Base-by-base conservation (phyloP, 495 filamentous ascomycete species). In the Neurospora tetrasperma region DNA sequence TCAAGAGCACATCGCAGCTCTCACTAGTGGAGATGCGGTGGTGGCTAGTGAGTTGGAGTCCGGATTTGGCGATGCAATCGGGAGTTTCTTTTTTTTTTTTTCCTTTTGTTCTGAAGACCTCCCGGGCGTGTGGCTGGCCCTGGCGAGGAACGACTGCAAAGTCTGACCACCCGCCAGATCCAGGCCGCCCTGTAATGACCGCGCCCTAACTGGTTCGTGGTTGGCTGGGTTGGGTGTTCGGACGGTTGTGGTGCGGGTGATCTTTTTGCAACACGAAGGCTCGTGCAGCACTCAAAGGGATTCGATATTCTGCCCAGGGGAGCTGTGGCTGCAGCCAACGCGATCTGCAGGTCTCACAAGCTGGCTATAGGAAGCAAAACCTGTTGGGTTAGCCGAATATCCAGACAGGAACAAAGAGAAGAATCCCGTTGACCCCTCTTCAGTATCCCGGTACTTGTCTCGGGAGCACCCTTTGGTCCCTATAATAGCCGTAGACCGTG, bases 301-400 rank as follows among this genome's bases (percentile, higher is more conserved):
- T 66, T 71, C 48, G 48, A 41, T 23, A 72, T 72, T 70, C 73
- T 74, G 72, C 71, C 42, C 73, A 71, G 31, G 48, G 71, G 46
- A 71, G 69, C 74, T 72, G 44, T 71, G 59, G 70, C 70, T 42
- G 73, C 27, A 54, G 54, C 38, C 71, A 70, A 48, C 66, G 42
- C 44, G 68, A 72, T 68, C 74, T 76, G 73, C 73, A 71, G 40
- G 20, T 71, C 27, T 72, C 71, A 72, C 71, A 72, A 69, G 71
- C 27, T 72, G 71, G 46, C 71, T 12, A 66, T 66, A 66, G 54
- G 54, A 38, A 66, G 27, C 27, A 35, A 66, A 66, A 66, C 54
- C 27, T 66, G 54, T 18, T 66, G 54, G 14, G 27, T 66, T 66
- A 62, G 23, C 54, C 54, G 23, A 62, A 27, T 31, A 66, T 66